Conservation (phyloP, 2,329 filamentous ascomycete species). For the Graphiopsis chlorocephala region DNA sequence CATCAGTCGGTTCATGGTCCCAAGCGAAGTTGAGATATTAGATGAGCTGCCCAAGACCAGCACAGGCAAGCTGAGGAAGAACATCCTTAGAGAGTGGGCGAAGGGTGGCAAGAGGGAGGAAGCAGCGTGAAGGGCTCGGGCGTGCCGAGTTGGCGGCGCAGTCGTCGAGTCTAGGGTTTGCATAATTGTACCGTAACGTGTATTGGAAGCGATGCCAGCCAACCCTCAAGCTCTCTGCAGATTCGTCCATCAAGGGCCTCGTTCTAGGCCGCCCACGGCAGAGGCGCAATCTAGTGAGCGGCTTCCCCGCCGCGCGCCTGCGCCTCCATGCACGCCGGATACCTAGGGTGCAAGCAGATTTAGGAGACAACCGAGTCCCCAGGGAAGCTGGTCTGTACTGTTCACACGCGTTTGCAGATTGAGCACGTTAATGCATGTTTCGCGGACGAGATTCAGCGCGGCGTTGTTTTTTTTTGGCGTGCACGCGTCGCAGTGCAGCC, state of each 20-base stretch:
- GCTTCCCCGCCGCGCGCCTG: constrained; percentile 8
- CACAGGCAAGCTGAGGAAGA: constrained; percentile 96
- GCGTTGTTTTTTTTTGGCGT: background rate
- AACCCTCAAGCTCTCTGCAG: background rate
- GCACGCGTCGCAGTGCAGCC: background rate
- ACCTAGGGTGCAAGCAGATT: background rate
- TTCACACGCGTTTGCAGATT: background rate
- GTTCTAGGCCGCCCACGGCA: constrained; percentile 13
- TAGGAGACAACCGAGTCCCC: background rate
- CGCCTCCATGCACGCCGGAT: constrained; percentile 7
- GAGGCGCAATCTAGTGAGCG: constrained; percentile 13
- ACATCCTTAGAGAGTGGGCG: constrained; percentile 83
- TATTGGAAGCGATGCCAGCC: background rate
- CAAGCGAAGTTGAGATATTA: constrained; percentile 72
- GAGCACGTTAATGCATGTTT: background rate
- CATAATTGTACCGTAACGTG: background rate
- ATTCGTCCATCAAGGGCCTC: background rate
- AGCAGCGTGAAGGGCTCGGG: background rate
- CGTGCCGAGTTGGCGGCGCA: background rate
- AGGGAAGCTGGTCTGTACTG: background rate
- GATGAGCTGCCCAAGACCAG: constrained; percentile 90
- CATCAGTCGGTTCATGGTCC: constrained; percentile 90
- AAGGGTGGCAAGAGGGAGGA: constrained; percentile 49
- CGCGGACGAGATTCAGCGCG: background rate
- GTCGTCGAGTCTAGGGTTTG: background rate